Conservation (phyloP, 768 basidiomycete genomes). For the Lepiota brunneoincarnata region DNA sequence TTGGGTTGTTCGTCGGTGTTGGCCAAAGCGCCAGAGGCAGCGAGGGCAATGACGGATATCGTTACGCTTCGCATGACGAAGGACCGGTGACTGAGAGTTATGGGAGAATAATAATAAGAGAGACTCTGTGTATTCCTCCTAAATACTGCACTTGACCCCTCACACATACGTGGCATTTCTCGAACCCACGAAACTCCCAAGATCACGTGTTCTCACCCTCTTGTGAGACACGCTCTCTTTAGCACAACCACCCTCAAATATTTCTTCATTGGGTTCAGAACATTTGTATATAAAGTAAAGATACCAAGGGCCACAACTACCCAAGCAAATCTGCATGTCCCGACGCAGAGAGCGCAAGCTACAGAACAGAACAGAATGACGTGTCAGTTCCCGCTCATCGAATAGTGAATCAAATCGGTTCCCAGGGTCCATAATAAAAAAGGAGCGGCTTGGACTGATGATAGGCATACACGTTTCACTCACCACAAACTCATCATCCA, state of each 20-base stretch:
- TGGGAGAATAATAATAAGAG: constrained; percentile 36
- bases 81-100: constrained; percentile 44
- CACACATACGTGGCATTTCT: constrained; percentile 39
- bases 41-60: constrained; percentile 72
- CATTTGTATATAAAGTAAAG: constrained; percentile 4
- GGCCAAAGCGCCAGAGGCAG: constrained; percentile 61
- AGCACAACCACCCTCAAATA: background rate
- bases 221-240: background rate
- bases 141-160: constrained; percentile 27
- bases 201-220: constrained; percentile 9
- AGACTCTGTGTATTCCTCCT: constrained; percentile 23
- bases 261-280: background rate
- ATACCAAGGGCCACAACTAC: constrained; percentile 19
- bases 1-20: constrained; percentile 56
- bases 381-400: constrained; percentile 8
- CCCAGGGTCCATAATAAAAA: constrained; percentile 9
- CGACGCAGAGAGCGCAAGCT: constrained; percentile 92
- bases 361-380: constrained; percentile 13
- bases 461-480: constrained; percentile 25
- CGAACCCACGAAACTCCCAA: constrained; percentile 17
- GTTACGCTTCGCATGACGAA: constrained; percentile 92
- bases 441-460: background rate
- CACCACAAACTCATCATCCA: constrained; percentile 96
- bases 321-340: constrained; percentile 94
- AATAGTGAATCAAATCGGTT: background rate